phyloP scores from a whole-genome alignment of 1,139 yeast species.

The Geotrichum bryndzae region DNA sequence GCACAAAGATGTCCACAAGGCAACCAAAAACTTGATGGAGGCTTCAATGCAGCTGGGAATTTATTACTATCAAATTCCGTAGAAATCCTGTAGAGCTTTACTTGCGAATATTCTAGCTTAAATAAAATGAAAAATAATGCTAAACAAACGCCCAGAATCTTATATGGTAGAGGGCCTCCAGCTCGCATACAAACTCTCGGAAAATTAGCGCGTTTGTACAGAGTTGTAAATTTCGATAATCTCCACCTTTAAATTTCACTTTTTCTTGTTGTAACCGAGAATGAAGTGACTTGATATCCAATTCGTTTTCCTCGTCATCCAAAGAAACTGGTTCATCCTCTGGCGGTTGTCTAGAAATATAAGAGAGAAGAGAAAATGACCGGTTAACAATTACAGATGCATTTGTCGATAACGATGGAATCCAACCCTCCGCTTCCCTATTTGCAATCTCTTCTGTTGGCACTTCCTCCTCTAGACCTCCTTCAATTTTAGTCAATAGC shows the following conservation, averaged over 20 bases:
- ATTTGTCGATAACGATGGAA: not conserved
- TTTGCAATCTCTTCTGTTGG: not conserved
- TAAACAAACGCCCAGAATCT: not conserved
- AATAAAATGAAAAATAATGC: not conserved
- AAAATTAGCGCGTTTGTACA: slow-evolving; percentile 13
- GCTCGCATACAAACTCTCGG: slow-evolving; percentile 15
- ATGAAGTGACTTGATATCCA: not conserved
- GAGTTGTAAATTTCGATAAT: not conserved
- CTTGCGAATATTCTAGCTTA: no score
- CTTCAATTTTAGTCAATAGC: not conserved
- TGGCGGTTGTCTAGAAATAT: not conserved
- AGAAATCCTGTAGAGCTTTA: no score
- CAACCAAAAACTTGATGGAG: no score
- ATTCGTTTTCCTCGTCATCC: not conserved
- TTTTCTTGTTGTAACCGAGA: not conserved
- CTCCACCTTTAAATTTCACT: not conserved
- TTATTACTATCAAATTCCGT: no score
- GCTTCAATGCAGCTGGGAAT: no score
- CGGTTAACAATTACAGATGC: not conserved
- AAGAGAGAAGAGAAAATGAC: slow-evolving; percentile 1
- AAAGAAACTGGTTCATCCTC: no score
- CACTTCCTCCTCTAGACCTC: not conserved
- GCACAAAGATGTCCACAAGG: no score
- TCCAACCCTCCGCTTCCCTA: not conserved
- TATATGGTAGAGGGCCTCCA: slow-evolving; percentile 14